Evolutionary conservation across 1,139 yeast species (phyloP).

Genomic region (Pneumocystis murina): DNA sequence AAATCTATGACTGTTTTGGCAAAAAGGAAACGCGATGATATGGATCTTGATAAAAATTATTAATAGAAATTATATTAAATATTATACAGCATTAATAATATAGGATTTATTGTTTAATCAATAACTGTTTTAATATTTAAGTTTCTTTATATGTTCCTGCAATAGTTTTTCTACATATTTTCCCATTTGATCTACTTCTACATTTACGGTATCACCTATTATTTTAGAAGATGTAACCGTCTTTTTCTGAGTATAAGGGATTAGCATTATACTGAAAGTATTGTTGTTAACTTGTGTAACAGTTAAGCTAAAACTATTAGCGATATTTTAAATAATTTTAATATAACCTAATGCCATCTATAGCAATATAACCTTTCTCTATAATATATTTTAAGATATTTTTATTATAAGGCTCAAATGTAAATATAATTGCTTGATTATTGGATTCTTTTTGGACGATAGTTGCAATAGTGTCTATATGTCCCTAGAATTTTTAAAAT

Average conservation of each 20-base stretch:
- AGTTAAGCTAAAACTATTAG: conserved; percentile 91
- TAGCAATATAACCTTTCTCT: conserved; percentile 30
- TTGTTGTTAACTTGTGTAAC: conserved; percentile 44
- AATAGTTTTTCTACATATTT: conserved; percentile 83
- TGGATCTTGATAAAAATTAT: conserved; percentile 16
- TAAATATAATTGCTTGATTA: conserved; percentile 64
- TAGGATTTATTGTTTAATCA: neutral
- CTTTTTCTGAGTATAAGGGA: conserved; percentile 74
- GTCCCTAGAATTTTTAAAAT: conserved; percentile 36
- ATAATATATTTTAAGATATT: conserved; percentile 31
- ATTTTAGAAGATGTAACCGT: conserved; percentile 48
- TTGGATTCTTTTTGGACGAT: conserved; percentile 44
- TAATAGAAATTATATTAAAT: neutral
- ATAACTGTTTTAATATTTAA: neutral
- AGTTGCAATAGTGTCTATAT: conserved; percentile 75
- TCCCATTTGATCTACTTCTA: conserved; percentile 90
- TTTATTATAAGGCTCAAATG: conserved; percentile 54
- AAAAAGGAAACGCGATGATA: conserved; percentile 16
- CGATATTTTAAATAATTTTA: conserved; percentile 73
- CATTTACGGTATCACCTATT: conserved; percentile 55
- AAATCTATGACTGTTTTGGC: neutral
- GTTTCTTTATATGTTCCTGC: conserved; percentile 33
- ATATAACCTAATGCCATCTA: conserved; percentile 38
- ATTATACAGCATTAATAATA: neutral
- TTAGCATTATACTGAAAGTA: conserved; percentile 72